phyloP scores from a whole-genome alignment of 768 basidiomycete species.

The Podaxis sp. region DNA sequence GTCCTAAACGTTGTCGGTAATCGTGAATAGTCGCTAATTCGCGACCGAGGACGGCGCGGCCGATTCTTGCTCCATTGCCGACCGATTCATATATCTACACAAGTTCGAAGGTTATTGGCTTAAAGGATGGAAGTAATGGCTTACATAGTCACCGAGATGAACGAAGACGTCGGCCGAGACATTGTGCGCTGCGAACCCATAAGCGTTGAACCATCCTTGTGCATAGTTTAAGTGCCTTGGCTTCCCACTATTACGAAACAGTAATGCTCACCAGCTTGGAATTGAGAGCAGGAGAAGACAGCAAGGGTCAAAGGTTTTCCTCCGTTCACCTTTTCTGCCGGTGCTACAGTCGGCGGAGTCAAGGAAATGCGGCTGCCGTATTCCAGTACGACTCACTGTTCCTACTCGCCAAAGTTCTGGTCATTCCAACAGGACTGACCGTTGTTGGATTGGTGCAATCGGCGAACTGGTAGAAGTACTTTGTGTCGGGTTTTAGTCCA shows the following conservation, averaged over 20 bases:
- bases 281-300: slow-evolving; percentile 59
- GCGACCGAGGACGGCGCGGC: slow-evolving; percentile 39
- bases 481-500: slow-evolving; percentile 46
- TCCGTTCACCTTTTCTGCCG: slow-evolving; percentile 45
- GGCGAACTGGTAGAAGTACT: slow-evolving; percentile 57
- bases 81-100: slow-evolving; percentile 48
- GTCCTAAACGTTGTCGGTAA: slow-evolving; percentile 49
- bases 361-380: not conserved
- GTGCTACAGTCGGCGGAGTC: slow-evolving; percentile 30
- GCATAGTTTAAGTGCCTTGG: not conserved
- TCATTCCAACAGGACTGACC: slow-evolving; percentile 47
- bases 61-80: slow-evolving; percentile 27
- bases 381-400: slow-evolving; percentile 34
- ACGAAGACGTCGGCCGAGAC: slow-evolving; percentile 52
- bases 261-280: slow-evolving; percentile 39
- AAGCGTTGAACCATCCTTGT: slow-evolving; percentile 60
- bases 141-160: slow-evolving; percentile 59
- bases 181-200: slow-evolving; percentile 53
- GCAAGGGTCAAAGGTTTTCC: slow-evolving; percentile 52
- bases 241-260: not conserved
- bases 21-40: slow-evolving; percentile 58
- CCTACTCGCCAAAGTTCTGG: slow-evolving; percentile 48
- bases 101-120: not conserved
- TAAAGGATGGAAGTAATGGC: slow-evolving; percentile 15
- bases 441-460: slow-evolving; percentile 48